Conservation (phyloP, 2,329 filamentous ascomycete species). For the Domatiomyces globalis region DNA sequence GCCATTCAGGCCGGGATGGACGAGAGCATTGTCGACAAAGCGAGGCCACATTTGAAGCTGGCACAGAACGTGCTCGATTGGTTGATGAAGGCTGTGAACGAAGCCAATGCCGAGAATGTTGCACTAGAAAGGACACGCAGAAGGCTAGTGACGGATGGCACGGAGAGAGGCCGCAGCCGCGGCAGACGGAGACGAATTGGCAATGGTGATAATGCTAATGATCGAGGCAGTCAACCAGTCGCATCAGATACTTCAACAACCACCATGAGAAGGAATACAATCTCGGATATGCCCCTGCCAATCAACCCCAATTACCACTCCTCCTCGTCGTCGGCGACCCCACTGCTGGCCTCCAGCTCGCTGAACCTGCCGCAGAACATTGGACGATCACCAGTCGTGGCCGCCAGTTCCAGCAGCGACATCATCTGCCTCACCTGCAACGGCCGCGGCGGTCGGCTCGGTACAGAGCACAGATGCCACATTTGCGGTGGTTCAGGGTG, state of each 20-base stretch:
- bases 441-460: conserved; percentile 4
- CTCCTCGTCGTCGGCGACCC: neutral
- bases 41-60: neutral
- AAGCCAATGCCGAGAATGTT: neutral
- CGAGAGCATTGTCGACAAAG: neutral
- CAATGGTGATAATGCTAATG: too few species aligned
- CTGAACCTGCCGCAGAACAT: neutral
- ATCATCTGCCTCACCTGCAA: conserved; percentile 4
- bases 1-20: conserved; percentile 1
- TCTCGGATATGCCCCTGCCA: neutral
- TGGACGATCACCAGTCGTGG: neutral
- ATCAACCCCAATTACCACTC: too few species aligned
- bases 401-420: neutral
- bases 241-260: too few species aligned
- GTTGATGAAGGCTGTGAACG: neutral
- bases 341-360: neutral
- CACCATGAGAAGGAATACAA: neutral
- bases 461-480: conserved; percentile 2
- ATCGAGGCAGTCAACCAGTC: too few species aligned
- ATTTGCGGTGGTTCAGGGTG: neutral
- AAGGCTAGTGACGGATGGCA: too few species aligned
- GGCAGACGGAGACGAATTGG: too few species aligned
- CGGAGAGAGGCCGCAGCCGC: too few species aligned
- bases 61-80: neutral
- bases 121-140: neutral